Conservation (phyloP, 2,329 filamentous ascomycete genomes). For the Fusarium sp. region DNA sequence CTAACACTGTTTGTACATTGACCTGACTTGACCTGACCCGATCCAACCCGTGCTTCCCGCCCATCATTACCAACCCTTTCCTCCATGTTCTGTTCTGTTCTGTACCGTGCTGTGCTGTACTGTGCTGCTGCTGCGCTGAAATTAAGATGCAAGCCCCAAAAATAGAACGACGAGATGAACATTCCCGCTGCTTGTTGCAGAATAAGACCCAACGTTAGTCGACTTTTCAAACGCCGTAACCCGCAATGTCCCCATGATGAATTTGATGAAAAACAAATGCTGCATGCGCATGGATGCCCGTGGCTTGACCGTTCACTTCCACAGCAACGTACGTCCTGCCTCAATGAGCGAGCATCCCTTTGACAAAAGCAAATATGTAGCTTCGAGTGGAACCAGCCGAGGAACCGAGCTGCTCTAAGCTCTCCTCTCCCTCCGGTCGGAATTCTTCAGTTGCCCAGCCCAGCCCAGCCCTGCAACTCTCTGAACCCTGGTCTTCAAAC, state of each 20-base stretch:
- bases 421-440: background rate
- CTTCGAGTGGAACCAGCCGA: background rate
- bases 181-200: slow-evolving; percentile 31
- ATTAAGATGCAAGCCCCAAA: slow-evolving; percentile 35
- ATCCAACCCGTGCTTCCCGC: slow-evolving; percentile 4
- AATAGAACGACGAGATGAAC: slow-evolving; percentile 17
- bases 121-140: slow-evolving; percentile 13
- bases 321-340: slow-evolving; percentile 10
- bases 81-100: background rate
- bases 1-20: slow-evolving; percentile 16
- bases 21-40: background rate
- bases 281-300: slow-evolving; percentile 18
- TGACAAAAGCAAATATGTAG: slow-evolving; percentile 14
- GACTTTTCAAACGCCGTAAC: slow-evolving; percentile 41
- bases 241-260: slow-evolving; percentile 35
- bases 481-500: slow-evolving; percentile 31
- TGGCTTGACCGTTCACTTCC: slow-evolving; percentile 7
- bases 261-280: slow-evolving; percentile 32
- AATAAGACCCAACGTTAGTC: slow-evolving; percentile 28
- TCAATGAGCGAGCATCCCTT: background rate
- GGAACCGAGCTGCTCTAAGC: background rate
- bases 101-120: background rate
- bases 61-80: slow-evolving; percentile 18
- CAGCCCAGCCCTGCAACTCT: slow-evolving; percentile 13
- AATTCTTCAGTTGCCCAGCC: slow-evolving; percentile 13